Conservation (phyloP, 2,329 filamentous ascomycete species). For the Tolypocladium tropicale region DNA sequence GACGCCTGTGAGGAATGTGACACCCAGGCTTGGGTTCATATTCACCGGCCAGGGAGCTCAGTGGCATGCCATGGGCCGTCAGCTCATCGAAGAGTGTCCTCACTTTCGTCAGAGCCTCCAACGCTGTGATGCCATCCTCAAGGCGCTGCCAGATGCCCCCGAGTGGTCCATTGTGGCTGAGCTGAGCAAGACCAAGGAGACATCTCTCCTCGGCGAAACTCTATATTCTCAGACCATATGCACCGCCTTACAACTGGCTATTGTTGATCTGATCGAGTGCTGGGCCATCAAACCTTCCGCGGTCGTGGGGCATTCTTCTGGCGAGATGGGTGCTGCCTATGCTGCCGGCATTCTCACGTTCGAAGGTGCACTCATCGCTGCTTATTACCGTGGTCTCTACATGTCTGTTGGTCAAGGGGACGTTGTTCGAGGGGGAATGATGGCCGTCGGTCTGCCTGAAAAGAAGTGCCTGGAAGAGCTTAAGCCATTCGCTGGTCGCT, state of each 20-base stretch:
- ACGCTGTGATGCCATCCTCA: background rate
- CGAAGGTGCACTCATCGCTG: background rate
- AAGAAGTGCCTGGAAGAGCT: background rate
- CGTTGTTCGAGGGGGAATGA: background rate
- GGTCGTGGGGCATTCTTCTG: background rate
- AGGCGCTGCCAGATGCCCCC: background rate
- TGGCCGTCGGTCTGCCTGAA: background rate
- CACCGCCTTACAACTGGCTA: conserved; percentile 28
- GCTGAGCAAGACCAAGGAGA: background rate
- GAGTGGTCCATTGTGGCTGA: background rate
- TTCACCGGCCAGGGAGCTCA: background rate
- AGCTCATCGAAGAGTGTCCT: background rate
- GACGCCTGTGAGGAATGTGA: background rate
- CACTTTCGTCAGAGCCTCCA: background rate
- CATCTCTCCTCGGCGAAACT: conserved; percentile 5
- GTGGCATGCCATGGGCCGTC: background rate
- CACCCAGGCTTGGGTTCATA: background rate
- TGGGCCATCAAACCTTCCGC: background rate
- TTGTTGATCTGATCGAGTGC: conserved; percentile 22
- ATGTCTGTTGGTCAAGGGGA: background rate
- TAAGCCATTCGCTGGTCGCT: background rate
- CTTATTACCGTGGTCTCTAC: background rate
- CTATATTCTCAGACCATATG: conserved; percentile 24
- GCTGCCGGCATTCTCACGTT: background rate
- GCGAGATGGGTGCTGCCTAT: background rate